Percentiles rank a stretch among this genome's conserved stretches.
Evolutionary conservation across 2,329 filamentous ascomycete genomes (phyloP).

Genomic region (Aspergillus sp.): DNA sequence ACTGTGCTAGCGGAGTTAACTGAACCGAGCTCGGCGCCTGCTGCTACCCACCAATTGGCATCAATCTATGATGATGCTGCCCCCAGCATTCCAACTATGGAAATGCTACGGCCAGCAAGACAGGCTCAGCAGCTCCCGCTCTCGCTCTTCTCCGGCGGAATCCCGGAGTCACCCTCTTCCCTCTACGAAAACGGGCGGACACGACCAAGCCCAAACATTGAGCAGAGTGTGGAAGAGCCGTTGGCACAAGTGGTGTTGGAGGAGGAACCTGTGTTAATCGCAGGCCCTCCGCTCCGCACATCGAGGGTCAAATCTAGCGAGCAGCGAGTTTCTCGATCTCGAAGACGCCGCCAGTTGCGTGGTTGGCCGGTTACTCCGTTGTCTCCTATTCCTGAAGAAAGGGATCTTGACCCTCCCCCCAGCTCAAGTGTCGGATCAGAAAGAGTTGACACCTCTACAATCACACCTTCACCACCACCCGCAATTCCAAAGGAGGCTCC

Average conservation of each 20-base stretch:
- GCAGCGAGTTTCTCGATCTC: neutral
- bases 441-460: neutral
- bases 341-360: neutral
- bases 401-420: constrained; percentile 7
- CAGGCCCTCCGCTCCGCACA: constrained; percentile 11
- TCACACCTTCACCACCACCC: neutral
- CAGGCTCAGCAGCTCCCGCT: constrained; percentile 7
- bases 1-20: constrained; percentile 9
- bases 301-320: constrained; percentile 5
- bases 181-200: constrained; percentile 4
- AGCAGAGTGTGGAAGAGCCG: constrained; percentile 10
- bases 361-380: neutral
- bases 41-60: neutral
- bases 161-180: constrained; percentile 3
- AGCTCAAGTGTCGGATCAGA: constrained; percentile 13
- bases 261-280: constrained; percentile 10
- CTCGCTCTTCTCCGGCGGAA: constrained; percentile 5
- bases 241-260: constrained; percentile 17
- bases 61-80: neutral
- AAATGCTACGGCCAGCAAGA: neutral
- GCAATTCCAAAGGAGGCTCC: neutral
- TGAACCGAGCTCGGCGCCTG: constrained; percentile 8
- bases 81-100: neutral
- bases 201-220: neutral
- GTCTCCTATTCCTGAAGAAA: constrained; percentile 19